These are phyloP conservation scores for Leucocoprinus leucothites DNA, from an alignment of 768 basidiomycete species.

Conservation along the genomic window DNA sequence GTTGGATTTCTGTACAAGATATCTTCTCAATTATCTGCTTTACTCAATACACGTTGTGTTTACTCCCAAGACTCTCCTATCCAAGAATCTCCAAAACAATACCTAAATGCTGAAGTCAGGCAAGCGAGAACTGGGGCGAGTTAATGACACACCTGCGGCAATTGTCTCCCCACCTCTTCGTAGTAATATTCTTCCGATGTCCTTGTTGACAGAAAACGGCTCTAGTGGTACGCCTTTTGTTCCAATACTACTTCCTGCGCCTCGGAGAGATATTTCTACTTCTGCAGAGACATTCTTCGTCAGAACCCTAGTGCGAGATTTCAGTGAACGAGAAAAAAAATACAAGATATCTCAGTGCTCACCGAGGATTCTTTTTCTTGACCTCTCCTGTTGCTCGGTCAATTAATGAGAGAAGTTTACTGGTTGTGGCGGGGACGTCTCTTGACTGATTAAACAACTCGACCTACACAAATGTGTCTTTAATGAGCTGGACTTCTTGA, in stretches of 20 bases:
- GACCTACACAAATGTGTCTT: constrained; percentile 44
- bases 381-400: constrained; percentile 77
- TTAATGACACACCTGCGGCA: constrained; percentile 64
- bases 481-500: not conserved
- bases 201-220: constrained; percentile 83
- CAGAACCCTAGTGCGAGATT: constrained; percentile 57
- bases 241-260: constrained; percentile 46
- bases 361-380: constrained; percentile 81
- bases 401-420: constrained; percentile 72
- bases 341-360: not conserved
- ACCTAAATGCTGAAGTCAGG: constrained; percentile 24
- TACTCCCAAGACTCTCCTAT: constrained; percentile 2
- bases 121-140: not conserved
- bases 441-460: constrained; percentile 95
- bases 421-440: constrained; percentile 87
- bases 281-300: constrained; percentile 84
- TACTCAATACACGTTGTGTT: no score
- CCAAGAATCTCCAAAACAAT: constrained; percentile 37
- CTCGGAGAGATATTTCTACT: constrained; percentile 76
- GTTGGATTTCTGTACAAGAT: not conserved
- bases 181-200: constrained; percentile 91
- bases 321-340: not conserved
- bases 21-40: no score
- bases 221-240: constrained; percentile 76
- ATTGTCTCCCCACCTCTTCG: constrained; percentile 92